Conservation (phyloP, 345 rosid species). For the Gossypium rotundifolium region DNA sequence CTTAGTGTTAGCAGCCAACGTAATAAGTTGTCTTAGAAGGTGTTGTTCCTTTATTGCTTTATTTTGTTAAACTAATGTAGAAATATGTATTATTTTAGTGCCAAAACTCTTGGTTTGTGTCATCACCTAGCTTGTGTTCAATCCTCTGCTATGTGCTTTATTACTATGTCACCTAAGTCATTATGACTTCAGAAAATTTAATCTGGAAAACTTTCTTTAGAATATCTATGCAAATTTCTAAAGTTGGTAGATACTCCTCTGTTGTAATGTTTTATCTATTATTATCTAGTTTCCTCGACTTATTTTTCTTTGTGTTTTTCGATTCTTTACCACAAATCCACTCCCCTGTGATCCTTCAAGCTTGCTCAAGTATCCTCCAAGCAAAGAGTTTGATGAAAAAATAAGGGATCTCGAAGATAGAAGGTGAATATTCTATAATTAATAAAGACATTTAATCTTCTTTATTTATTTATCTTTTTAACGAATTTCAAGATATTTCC, state of each 20-base stretch:
- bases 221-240: neutral
- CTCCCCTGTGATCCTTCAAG: slow-evolving; percentile 93
- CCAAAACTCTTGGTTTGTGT: too few relatives aligned
- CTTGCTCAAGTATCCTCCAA: slow-evolving; percentile 94
- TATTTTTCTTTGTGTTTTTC: slow-evolving; percentile 24
- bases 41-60: too few relatives aligned
- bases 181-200: neutral
- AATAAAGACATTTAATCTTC: neutral
- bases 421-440: slow-evolving; percentile 45
- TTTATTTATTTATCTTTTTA: neutral
- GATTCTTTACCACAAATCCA: slow-evolving; percentile 79
- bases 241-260: neutral
- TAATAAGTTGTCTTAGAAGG: too few relatives aligned
- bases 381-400: slow-evolving; percentile 98
- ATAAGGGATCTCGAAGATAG: slow-evolving; percentile 86
- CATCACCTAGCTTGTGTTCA: too few relatives aligned
- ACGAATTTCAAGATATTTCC: neutral
- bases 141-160: too few relatives aligned
- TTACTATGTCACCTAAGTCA: neutral
- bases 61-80: too few relatives aligned
- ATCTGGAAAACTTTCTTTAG: neutral
- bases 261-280: too few relatives aligned
- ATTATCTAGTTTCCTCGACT: slow-evolving; percentile 1
- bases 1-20: too few relatives aligned
- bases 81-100: too few relatives aligned